Base-by-base conservation (phyloP, 2,329 filamentous ascomycete genomes). In the Botryotinia convoluta region DNA sequence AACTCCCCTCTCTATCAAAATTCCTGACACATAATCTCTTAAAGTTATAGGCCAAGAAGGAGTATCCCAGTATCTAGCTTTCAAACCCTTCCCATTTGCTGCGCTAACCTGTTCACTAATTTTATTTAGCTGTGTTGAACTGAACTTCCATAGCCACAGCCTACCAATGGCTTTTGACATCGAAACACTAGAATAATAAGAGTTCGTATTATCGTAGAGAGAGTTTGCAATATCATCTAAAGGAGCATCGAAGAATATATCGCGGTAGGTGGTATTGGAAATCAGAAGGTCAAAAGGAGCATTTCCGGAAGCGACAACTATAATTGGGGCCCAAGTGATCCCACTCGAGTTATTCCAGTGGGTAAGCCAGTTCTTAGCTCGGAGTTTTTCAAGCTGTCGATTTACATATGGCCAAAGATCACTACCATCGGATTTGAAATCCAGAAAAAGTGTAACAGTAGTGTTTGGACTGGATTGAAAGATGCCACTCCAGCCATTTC, bases 181-280 rank as follows among this genome's bases (percentile, higher is more conserved):
- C 8, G 44, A 71, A 7, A 73, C 72, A 60, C 77, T 80, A 10
- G 79, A 76, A 59, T 79, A 81, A 51, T 80, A 78, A 0, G 76
- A 77, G 64, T 79, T 80, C 4, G 76, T 75, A 6, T 75, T 70
- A 57, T 80, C 79, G 69, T 80, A 77, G 26, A 71, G 16, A 9
- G 72, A 64, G 1, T 75, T 64, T 4, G 73, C 65, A 1, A 78
- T 73, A 9, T 69, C 60, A 32, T 76, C 71, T 9, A 87, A 79
- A 0, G 84, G 84, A 0, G 84, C 85, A 69, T 87, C 85, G 78
- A 83, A 85, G 77, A 85, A 85, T 74, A 86, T 82, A 77, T 86
- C 84, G 61, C 69, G 35, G 70, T 84, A 80, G 1, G 81, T 82
- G 9, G 78, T 75, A 71, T 83, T 83, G 22, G 79, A 78, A 37